Evolutionary conservation across 1,139 yeast genomes (phyloP).

Genomic region (Lodderomyces beijingensis): DNA sequence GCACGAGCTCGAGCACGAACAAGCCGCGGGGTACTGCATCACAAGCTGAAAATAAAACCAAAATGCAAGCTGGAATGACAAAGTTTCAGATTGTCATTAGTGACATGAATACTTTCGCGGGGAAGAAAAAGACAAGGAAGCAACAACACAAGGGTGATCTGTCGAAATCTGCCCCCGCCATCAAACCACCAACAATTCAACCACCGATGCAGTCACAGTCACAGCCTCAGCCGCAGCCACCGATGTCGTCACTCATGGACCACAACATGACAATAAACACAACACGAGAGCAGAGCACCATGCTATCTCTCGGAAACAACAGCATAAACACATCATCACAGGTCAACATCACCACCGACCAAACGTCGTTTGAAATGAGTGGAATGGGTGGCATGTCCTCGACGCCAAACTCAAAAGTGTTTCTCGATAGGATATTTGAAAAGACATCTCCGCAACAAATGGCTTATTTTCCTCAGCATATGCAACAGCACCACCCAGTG

Average conservation of each 20-base stretch:
- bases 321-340: slow-evolving; percentile 22
- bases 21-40: background rate
- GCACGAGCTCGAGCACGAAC: background rate
- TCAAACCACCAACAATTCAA: slow-evolving; percentile 3
- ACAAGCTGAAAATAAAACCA: slow-evolving; percentile 20
- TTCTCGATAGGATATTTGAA: slow-evolving; percentile 40
- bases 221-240: slow-evolving; percentile 9
- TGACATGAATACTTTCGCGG: slow-evolving; percentile 45
- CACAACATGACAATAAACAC: slow-evolving; percentile 16
- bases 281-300: slow-evolving; percentile 19
- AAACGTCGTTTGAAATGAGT: slow-evolving; percentile 37
- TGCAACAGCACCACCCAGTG: slow-evolving; percentile 1
- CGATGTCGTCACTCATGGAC: slow-evolving; percentile 7
- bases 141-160: background rate
- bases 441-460: slow-evolving; percentile 30
- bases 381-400: slow-evolving; percentile 29
- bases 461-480: slow-evolving; percentile 2
- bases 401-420: slow-evolving; percentile 41
- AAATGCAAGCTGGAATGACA: slow-evolving; percentile 45
- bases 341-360: slow-evolving; percentile 23
- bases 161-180: background rate
- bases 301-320: slow-evolving; percentile 13
- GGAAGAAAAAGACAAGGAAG: slow-evolving; percentile 19
- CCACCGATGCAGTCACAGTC: slow-evolving; percentile 1
- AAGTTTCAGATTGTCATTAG: slow-evolving; percentile 52